A percentile compares a stretch with the other conserved stretches of the same genome.
phyloP scores from a whole-genome alignment of 179 eudicot species.

The Camellia oleifera region DNA sequence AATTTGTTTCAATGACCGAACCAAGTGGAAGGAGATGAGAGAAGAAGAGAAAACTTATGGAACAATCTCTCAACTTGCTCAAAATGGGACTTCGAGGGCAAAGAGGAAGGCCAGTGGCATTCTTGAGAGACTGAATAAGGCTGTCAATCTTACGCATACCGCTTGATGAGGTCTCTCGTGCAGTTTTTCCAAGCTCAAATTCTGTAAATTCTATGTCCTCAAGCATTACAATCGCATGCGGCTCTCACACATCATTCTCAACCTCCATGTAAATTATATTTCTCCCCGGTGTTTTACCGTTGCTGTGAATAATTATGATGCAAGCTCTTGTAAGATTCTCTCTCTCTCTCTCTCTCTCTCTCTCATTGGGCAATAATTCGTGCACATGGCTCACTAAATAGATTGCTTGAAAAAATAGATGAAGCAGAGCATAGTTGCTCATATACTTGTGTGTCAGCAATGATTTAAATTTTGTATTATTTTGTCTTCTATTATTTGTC shows the following conservation, averaged over 20 bases:
- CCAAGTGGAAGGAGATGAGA: constrained; percentile 52
- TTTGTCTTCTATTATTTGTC: background rate
- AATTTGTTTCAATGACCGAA: constrained; percentile 50
- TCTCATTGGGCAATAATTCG: constrained; percentile 13
- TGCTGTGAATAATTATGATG: constrained; percentile 21
- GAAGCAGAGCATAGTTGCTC: background rate
- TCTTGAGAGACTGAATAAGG: constrained; percentile 63
- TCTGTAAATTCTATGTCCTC: constrained; percentile 60
- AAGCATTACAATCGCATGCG: background rate
- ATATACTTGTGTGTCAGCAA: background rate
- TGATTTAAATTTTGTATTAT: background rate
- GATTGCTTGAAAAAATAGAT: constrained; percentile 2
- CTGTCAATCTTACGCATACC: constrained; percentile 50
- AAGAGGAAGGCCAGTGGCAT: constrained; percentile 83
- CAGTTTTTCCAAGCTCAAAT: constrained; percentile 12
- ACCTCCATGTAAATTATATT: constrained; percentile 16
- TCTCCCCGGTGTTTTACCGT: constrained; percentile 11
- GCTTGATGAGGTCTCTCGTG: constrained; percentile 35
- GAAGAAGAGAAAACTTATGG: constrained; percentile 56
- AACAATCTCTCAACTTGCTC: constrained; percentile 64
- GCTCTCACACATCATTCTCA: background rate
- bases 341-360: background rate
- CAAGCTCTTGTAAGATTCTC: background rate
- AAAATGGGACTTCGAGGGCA: constrained; percentile 86
- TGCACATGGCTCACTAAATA: constrained; percentile 17